phyloP scores from a whole-genome alignment of 345 rosid genomes.

The Passiflora organensis region DNA sequence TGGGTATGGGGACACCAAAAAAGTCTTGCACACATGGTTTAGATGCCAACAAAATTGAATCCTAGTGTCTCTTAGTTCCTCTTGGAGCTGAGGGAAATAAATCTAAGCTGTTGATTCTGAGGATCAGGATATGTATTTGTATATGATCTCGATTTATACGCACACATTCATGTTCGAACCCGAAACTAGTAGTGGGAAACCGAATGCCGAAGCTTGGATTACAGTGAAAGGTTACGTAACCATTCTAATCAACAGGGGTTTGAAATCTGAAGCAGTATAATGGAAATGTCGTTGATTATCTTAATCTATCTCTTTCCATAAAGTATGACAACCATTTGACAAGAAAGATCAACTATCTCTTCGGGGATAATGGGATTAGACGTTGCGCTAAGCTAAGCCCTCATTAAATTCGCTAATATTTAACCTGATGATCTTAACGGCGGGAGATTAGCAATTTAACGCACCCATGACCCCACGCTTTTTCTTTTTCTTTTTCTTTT shows the following conservation, averaged over 20 bases:
- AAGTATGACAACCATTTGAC: slow-evolving; percentile 52
- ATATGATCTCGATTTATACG: too few species aligned
- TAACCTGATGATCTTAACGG: slow-evolving; percentile 28
- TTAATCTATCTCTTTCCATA: slow-evolving; percentile 21
- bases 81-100: too few species aligned
- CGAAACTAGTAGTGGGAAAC: too few species aligned
- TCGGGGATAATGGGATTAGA: slow-evolving; percentile 47
- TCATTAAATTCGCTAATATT: slow-evolving; percentile 40
- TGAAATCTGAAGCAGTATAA: slow-evolving; percentile 29
- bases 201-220: too few species aligned
- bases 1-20: slow-evolving; percentile 3
- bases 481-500: not conserved
- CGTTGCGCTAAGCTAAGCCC: slow-evolving; percentile 40
- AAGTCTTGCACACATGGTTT: not conserved
- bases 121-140: too few species aligned
- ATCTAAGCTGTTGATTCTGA: too few species aligned
- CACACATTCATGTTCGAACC: too few species aligned
- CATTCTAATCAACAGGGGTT: slow-evolving; percentile 32
- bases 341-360: slow-evolving; percentile 53
- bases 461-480: not conserved
- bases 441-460: slow-evolving; percentile 5
- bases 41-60: too few species aligned
- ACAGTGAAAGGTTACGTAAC: too few species aligned
- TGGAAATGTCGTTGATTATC: slow-evolving; percentile 41
- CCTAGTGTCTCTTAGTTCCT: too few species aligned